Conservation (phyloP, 345 rosid genomes). For the Linum tenue region DNA sequence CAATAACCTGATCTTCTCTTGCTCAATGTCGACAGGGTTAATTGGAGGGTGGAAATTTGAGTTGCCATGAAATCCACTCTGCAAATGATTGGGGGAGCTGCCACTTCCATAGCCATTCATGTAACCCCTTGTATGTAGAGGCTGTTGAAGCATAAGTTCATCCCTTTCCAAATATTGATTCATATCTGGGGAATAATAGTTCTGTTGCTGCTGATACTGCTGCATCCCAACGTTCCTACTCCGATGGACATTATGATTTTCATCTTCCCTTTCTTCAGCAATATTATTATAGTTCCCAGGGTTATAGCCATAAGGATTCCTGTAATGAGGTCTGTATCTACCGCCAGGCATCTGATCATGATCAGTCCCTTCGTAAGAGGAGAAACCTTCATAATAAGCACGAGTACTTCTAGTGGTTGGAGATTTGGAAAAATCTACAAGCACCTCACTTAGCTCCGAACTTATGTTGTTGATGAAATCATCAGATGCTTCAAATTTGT, state of each 20-base stretch:
- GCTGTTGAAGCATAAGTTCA: conserved; percentile 26
- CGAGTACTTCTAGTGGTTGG: conserved; percentile 39
- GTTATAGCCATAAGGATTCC: conserved; percentile 21
- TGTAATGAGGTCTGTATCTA: conserved; percentile 18
- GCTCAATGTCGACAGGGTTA: conserved; percentile 31
- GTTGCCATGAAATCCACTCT: conserved; percentile 26
- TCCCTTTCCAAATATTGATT: conserved; percentile 26
- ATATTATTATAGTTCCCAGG: conserved; percentile 15
- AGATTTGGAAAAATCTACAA: conserved; percentile 27
- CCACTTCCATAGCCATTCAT: conserved; percentile 30
- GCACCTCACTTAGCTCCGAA: conserved; percentile 35
- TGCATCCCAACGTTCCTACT: conserved; percentile 19
- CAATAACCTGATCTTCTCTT: conserved; percentile 41
- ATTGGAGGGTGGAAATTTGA: conserved; percentile 29
- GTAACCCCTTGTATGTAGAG: conserved; percentile 28
- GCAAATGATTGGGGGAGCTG: conserved; percentile 36
- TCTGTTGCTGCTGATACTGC: conserved; percentile 19
- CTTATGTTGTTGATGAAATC: conserved; percentile 21
- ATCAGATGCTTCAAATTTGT: conserved; percentile 28
- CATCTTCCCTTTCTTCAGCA: conserved; percentile 32
- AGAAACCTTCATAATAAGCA: conserved; percentile 55
- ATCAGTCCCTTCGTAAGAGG: conserved; percentile 50
- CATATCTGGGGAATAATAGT: conserved; percentile 25
- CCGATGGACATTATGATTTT: conserved; percentile 16
- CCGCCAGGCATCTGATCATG: conserved; percentile 34